phyloP scores from a whole-genome alignment of 2,329 filamentous ascomycete genomes.

The Cladosporium sp. region DNA sequence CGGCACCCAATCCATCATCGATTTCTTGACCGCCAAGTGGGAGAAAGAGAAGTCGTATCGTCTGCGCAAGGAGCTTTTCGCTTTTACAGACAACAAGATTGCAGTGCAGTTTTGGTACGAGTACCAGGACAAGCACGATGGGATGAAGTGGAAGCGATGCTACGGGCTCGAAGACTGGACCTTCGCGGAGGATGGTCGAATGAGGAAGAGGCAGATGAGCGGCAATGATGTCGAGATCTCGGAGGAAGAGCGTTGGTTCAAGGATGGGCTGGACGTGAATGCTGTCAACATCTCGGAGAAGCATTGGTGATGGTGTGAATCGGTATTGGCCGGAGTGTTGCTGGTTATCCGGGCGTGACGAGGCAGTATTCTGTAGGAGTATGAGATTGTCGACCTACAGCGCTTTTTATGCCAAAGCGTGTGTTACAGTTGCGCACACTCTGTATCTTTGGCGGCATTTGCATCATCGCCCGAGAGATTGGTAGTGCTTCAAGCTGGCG shows the following conservation, averaged over 20 bases:
- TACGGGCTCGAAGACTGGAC: constrained; percentile 83
- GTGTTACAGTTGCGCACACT: no score
- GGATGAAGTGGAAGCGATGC: constrained; percentile 72
- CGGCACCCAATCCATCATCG: constrained; percentile 63
- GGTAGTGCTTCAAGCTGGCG: constrained; percentile 49
- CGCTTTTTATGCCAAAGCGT: no score
- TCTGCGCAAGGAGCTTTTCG: constrained; percentile 78
- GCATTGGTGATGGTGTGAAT: constrained; percentile 52
- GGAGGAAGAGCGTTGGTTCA: constrained; percentile 64
- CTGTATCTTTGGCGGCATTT: no score
- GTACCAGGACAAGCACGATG: constrained; percentile 62
- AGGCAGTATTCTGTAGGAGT: not conserved
- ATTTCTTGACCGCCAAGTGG: constrained; percentile 71
- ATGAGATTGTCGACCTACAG: no score
- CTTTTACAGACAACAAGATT: constrained; percentile 69
- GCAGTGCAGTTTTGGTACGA: constrained; percentile 93
- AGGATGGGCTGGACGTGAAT: constrained; percentile 64
- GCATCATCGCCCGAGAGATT: no score
- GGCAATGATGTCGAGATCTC: constrained; percentile 64
- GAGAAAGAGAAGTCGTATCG: constrained; percentile 64
- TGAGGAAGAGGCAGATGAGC: constrained; percentile 73
- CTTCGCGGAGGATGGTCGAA: constrained; percentile 63
- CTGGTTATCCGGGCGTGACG: not conserved
- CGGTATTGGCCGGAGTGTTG: not conserved
- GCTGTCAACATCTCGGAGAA: constrained; percentile 60